These are phyloP conservation scores for Yamadazyma siamensis DNA, from an alignment of 1,139 yeast genomes.

Conservation along the genomic window DNA sequence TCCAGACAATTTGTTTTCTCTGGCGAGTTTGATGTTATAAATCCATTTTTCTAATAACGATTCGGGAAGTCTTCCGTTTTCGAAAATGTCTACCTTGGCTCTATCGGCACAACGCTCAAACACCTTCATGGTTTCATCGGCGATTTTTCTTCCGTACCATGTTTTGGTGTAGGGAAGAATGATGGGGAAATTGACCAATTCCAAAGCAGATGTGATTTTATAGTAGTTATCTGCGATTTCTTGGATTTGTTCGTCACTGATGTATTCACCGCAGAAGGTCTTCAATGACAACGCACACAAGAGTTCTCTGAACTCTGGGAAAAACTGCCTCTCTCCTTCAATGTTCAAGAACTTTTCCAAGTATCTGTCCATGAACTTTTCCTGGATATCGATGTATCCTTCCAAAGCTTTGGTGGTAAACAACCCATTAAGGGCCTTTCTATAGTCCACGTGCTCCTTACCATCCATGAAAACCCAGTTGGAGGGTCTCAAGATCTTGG, in stretches of 20 bases:
- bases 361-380: conserved; percentile 77
- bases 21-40: conserved; percentile 74
- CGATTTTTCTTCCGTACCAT: conserved; percentile 94
- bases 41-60: conserved; percentile 98
- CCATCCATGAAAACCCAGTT: conserved; percentile 99
- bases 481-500: conserved; percentile 86
- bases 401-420: conserved; percentile 83
- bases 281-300: conserved; percentile 91
- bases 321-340: conserved; percentile 68
- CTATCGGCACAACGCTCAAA: conserved; percentile 83
- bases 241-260: conserved; percentile 84
- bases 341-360: conserved; percentile 60
- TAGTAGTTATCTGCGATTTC: conserved; percentile 88
- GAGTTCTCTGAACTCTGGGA: conserved; percentile 92
- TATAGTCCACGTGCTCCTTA: conserved; percentile 88
- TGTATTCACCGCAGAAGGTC: conserved; percentile 94
- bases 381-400: conserved; percentile 79
- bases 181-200: conserved; percentile 95
- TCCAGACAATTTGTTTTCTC: conserved; percentile 45
- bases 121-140: conserved; percentile 90
- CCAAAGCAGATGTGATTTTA: conserved; percentile 90
- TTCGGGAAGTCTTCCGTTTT: conserved; percentile 70
- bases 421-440: conserved; percentile 84
- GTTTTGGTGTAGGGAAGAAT: conserved; percentile 93
- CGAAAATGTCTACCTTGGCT: conserved; percentile 74